These are phyloP conservation scores for Corymbia calophylla DNA, from an alignment of 441 rosid genomes.

Conservation along the genomic window DNA sequence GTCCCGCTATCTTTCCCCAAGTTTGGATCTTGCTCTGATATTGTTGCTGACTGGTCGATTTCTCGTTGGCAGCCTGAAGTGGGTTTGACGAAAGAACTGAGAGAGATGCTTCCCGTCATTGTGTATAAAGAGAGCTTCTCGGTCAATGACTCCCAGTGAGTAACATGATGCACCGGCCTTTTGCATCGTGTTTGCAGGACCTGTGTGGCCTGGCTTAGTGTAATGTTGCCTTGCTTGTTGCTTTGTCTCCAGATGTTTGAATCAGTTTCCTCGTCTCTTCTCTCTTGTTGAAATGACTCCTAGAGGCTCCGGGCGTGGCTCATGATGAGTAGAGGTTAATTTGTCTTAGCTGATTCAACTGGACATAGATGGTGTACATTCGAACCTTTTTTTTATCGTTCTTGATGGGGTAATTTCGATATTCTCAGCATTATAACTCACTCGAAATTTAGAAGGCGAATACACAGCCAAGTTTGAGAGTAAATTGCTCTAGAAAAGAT, in stretches of 20 bases:
- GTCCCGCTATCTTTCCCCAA: not conserved
- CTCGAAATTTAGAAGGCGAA: not conserved
- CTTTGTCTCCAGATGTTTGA: not conserved
- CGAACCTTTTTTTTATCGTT: not conserved
- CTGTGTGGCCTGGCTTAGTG: not conserved
- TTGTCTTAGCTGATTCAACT: not conserved
- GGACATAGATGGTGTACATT: not conserved
- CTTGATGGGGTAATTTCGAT: not conserved
- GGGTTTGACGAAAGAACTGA: constrained; percentile 79
- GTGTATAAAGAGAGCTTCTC: constrained; percentile 78
- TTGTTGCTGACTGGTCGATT: not conserved
- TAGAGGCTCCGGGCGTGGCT: not conserved
- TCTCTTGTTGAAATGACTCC: not conserved
- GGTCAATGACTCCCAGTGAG: constrained; percentile 67
- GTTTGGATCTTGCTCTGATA: not conserved
- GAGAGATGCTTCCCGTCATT: constrained; percentile 87
- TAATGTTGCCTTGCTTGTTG: not conserved
- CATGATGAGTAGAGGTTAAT: not conserved
- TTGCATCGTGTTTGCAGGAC: not conserved
- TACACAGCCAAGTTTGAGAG: not conserved
- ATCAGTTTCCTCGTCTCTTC: not conserved
- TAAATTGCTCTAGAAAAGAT: not conserved
- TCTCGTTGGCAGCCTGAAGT: constrained; percentile 38
- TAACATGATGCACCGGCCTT: not conserved
- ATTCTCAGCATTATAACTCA: not conserved